phyloP scores from a whole-genome alignment of 768 basidiomycete genomes.

The Rhodotorula taiwanensis region DNA sequence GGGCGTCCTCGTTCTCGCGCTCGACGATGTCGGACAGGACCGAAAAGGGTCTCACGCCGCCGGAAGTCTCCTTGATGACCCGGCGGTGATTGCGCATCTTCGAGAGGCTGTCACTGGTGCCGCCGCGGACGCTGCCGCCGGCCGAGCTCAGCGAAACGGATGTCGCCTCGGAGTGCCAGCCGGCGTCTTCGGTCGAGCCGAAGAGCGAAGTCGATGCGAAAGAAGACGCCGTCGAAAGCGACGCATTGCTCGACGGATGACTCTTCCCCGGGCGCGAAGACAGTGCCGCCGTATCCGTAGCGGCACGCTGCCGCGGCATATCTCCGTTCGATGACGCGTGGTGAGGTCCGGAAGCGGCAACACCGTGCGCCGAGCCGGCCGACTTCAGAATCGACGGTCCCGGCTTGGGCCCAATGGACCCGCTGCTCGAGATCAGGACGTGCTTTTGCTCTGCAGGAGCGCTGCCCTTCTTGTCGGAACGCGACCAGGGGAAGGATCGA shows the following conservation, averaged over 20 bases:
- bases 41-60: neutral
- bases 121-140: conserved; percentile 26
- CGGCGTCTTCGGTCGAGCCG: conserved; percentile 16
- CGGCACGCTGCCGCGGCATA: no score
- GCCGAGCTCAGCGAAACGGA: conserved; percentile 25
- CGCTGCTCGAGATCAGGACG: neutral
- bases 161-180: conserved; percentile 31
- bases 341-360: conserved; percentile 5
- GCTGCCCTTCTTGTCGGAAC: conserved; percentile 19
- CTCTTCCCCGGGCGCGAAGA: no score
- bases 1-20: conserved; percentile 13
- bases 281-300: no score
- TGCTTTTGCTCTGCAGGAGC: neutral
- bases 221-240: conserved; percentile 34
- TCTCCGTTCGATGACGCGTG: no score
- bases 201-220: conserved; percentile 31
- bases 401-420: neutral
- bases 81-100: conserved; percentile 14
- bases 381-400: neutral
- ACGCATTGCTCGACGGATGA: conserved; percentile 10
- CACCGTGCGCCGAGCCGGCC: no score
- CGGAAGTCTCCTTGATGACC: conserved; percentile 13
- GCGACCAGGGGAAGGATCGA: conserved; percentile 20
- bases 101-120: neutral
- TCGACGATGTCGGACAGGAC: conserved; percentile 3